Base-by-base conservation (phyloP, 2,329 filamentous ascomycete species). In the Truncatella angustata region DNA sequence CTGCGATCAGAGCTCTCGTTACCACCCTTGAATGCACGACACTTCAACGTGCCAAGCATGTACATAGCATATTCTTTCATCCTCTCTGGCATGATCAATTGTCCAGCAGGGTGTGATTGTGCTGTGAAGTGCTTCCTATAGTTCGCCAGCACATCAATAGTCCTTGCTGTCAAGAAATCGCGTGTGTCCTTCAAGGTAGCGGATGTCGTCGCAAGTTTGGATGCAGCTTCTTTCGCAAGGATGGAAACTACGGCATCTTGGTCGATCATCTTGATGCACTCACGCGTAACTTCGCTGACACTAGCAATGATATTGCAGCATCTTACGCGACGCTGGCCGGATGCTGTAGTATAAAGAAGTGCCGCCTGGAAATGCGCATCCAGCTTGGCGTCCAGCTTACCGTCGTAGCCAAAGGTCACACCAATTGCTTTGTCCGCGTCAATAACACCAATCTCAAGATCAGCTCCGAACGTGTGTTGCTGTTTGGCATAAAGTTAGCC, bases 41-140 rank as follows among this genome's bases (percentile, higher is more conserved):
- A 92, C 71, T 99, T 99, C 67, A 96, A 74, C 57, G 97, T 75
- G 44, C 89, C 87, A 9, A 99, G 85, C 72, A 95, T 90, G 70
- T 94, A 97, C 91, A 99, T 97, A 63, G 88, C 86, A 63, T 96
- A 92, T 67, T 99, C 94, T 68, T 97, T 97, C 26, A 99, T 81
- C 59, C 93, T 90, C 72, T 99, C 94, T 0, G 94, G 94, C 72
- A 99, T 85, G 26, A 99, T 91, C 26, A 99, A 82, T 70, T 99
- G 92, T 4, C 91, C 90, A 2, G 92, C 90, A 7, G 94, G 93
- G 64, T 96, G 90, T 3, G 85, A 82, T 52, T 89, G 89, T 2
- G 83, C 76, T 4, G 91, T 88, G 62, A 94, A 94, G 70, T 96
- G 88, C 73, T 96, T 97, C 59, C 94, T 85, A 70, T 99, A 97